A percentile compares a stretch with the other conserved stretches of the same genome.
Conservation (phyloP, 2,329 filamentous ascomycete genomes). For the Chlorencoelia australis region DNA sequence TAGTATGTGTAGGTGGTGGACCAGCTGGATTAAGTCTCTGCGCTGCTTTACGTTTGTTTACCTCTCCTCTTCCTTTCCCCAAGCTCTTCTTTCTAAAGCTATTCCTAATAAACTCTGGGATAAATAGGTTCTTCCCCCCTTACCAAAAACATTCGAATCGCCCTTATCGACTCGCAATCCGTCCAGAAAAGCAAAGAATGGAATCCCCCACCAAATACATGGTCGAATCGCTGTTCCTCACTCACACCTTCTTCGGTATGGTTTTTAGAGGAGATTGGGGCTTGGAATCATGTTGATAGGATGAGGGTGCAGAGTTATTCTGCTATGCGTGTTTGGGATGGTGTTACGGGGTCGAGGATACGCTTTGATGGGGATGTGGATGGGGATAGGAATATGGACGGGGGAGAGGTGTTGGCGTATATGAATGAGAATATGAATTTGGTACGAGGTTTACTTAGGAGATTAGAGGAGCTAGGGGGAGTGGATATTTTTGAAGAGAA, state of each 20-base stretch:
- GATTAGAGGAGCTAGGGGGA: constrained; percentile 58
- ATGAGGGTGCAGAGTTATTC: constrained; percentile 77
- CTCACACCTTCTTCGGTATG: constrained; percentile 80
- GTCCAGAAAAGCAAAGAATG: constrained; percentile 59
- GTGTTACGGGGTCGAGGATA: constrained; percentile 75
- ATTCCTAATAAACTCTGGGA: not conserved
- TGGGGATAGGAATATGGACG: not conserved
- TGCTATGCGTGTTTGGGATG: constrained; percentile 98
- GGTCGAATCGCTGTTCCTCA: constrained; percentile 92
- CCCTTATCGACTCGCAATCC: constrained; percentile 84
- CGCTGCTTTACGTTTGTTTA: constrained; percentile 57
- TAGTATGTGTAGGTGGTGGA: constrained; percentile 28
- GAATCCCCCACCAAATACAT: constrained; percentile 56
- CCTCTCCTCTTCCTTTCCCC: constrained; percentile 1
- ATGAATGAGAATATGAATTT: constrained; percentile 96
- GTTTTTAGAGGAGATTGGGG: constrained; percentile 75
- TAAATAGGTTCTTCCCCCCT: constrained; percentile 58
- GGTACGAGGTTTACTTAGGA: constrained; percentile 63
- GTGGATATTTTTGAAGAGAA: constrained; percentile 66
- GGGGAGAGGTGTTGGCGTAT: constrained; percentile 62
- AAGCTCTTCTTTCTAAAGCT: not conserved
- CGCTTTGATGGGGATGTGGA: constrained; percentile 57
- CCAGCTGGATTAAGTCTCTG: constrained; percentile 68
- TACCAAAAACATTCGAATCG: constrained; percentile 70
- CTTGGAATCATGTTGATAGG: constrained; percentile 67